Evolutionary conservation across 2,329 filamentous ascomycete genomes (phyloP).

Genomic region (Penicillium decumbens): DNA sequence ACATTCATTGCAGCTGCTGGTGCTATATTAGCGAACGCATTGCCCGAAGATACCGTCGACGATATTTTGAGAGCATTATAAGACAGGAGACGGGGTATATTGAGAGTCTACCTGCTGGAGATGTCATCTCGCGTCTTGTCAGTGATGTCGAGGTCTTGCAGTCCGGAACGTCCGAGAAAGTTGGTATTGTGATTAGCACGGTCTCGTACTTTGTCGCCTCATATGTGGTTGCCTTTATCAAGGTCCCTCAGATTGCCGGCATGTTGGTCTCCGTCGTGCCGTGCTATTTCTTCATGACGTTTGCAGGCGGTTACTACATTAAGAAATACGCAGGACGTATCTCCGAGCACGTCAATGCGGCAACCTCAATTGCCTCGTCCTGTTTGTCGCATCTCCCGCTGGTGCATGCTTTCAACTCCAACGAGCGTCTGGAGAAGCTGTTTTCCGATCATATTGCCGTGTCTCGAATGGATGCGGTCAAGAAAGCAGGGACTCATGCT

Average conservation of each 20-base stretch:
- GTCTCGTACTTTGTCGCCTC: constrained; percentile 63
- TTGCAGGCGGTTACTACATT: constrained; percentile 52
- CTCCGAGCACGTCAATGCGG: constrained; percentile 51
- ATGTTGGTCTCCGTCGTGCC: constrained; percentile 62
- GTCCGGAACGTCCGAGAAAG: constrained; percentile 65
- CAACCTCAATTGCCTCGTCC: constrained; percentile 60
- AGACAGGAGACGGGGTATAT: constrained; percentile 62
- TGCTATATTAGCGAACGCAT: constrained; percentile 60
- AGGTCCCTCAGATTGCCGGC: constrained; percentile 57
- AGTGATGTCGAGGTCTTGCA: constrained; percentile 63
- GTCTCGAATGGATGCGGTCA: constrained; percentile 51
- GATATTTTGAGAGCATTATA: constrained; percentile 56
- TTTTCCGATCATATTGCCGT: constrained; percentile 51
- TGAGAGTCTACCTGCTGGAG: constrained; percentile 57
- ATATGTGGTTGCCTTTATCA: constrained; percentile 63
- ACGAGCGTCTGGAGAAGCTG: constrained; percentile 54
- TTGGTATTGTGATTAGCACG: constrained; percentile 59
- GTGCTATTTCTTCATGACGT: constrained; percentile 56
- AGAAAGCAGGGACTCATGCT: constrained; percentile 55
- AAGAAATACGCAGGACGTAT: constrained; percentile 48
- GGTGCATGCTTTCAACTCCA: constrained; percentile 61
- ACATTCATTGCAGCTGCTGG: constrained; percentile 61
- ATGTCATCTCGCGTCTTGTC: constrained; percentile 60
- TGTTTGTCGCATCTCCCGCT: constrained; percentile 56
- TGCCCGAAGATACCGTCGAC: constrained; percentile 57